Percentiles rank a stretch among this genome's conserved stretches.
Conservation (phyloP, 257 asterid species). For the Solanum sejunctum region DNA sequence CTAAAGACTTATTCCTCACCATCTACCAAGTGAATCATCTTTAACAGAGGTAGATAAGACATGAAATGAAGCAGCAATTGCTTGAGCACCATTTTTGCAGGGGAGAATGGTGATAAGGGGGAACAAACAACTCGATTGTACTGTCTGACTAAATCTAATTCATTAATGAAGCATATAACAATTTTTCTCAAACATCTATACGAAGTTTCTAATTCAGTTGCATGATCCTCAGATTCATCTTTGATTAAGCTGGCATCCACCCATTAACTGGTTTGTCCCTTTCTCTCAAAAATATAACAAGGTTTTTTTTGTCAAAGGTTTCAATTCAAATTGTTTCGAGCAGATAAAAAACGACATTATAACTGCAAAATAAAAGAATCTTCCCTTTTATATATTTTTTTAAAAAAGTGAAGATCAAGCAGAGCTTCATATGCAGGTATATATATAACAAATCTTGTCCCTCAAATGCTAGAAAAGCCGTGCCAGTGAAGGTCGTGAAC, state of each 20-base stretch:
- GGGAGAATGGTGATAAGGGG: no score
- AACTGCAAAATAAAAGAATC: not conserved
- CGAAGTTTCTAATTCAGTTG: not conserved
- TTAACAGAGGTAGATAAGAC: no score
- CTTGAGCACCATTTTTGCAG: no score
- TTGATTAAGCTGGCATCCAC: not conserved
- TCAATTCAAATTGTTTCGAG: not conserved
- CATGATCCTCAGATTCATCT: not conserved
- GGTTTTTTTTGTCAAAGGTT: not conserved
- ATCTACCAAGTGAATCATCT: no score
- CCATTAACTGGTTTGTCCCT: not conserved
- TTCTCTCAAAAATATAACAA: not conserved
- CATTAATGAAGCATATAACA: no score
- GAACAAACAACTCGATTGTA: no score
- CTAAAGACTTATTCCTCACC: no score
- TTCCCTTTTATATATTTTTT: not conserved
- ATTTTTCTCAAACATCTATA: not conserved
- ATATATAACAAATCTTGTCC: not conserved
- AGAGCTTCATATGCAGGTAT: not conserved
- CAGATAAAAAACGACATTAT: not conserved
- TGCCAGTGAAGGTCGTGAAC: not conserved
- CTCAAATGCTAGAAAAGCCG: not conserved
- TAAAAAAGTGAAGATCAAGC: not conserved
- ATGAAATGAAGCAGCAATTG: no score
- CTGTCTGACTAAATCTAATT: no score